Percentiles rank a stretch among this genome's conserved stretches.
phyloP scores from a whole-genome alignment of 2,329 filamentous ascomycete species.

The Emericellopsis cladophorae region DNA sequence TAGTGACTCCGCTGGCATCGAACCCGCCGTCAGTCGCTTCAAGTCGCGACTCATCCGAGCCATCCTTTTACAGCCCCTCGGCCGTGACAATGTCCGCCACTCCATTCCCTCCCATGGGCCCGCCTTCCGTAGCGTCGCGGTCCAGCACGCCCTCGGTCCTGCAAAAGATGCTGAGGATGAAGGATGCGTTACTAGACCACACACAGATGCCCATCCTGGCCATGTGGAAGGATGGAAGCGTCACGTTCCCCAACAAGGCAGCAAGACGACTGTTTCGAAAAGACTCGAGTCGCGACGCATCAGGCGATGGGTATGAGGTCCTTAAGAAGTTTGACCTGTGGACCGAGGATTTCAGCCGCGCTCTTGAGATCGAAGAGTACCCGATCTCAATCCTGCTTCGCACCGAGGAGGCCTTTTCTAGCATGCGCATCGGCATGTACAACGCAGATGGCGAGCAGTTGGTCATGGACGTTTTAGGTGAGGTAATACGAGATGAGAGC shows the following conservation, averaged over 20 bases:
- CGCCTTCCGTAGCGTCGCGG: constrained; percentile 42
- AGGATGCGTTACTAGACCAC: constrained; percentile 65
- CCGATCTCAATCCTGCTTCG: constrained; percentile 53
- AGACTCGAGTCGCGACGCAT: constrained; percentile 23
- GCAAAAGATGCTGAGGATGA: constrained; percentile 62
- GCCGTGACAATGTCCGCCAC: constrained; percentile 38
- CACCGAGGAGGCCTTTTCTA: constrained; percentile 46
- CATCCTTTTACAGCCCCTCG: constrained; percentile 37
- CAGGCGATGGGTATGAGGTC: constrained; percentile 39
- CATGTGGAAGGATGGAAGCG: constrained; percentile 70
- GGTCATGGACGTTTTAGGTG: constrained; percentile 53
- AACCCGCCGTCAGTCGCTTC: constrained; percentile 33
- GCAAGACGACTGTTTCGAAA: constrained; percentile 37
- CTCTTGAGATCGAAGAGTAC: constrained; percentile 45
- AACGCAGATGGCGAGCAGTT: constrained; percentile 37
- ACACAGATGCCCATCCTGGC: constrained; percentile 63
- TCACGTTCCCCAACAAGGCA: constrained; percentile 61
- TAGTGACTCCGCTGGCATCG: constrained; percentile 18
- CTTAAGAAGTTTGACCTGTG: constrained; percentile 48
- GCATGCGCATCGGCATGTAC: constrained; percentile 50
- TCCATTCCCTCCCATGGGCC: constrained; percentile 55
- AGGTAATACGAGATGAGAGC: constrained; percentile 52
- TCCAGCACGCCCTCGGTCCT: constrained; percentile 51
- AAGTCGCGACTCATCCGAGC: constrained; percentile 32
- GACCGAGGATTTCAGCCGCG: constrained; percentile 51